phyloP scores from a whole-genome alignment of 805 yeast species.

The Ogataea corticis region DNA sequence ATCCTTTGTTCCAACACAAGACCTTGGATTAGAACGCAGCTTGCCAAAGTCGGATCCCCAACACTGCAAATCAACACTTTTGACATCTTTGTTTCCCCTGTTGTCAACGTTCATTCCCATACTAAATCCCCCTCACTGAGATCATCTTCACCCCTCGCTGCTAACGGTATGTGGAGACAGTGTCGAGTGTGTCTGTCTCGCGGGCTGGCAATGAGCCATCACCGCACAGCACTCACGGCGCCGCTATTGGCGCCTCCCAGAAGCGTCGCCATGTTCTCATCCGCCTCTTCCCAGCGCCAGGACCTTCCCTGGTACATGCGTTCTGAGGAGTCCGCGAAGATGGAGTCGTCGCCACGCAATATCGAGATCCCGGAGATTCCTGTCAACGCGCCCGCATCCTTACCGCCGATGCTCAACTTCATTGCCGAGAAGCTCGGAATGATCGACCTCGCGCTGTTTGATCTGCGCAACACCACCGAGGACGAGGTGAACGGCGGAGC shows the following conservation, averaged over 20 bases:
- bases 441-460: slow-evolving; percentile 61
- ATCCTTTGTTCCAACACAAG: too few relatives aligned
- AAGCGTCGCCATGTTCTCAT: neutral
- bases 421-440: slow-evolving; percentile 66
- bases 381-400: slow-evolving; percentile 49
- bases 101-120: too few relatives aligned
- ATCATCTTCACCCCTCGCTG: neutral
- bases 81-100: too few relatives aligned
- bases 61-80: too few relatives aligned
- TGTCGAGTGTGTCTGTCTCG: neutral
- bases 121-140: too few relatives aligned
- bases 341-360: slow-evolving; percentile 24
- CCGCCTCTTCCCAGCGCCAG: neutral
- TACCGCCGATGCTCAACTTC: slow-evolving; percentile 46
- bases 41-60: too few relatives aligned
- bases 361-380: slow-evolving; percentile 61
- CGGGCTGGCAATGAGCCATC: neutral
- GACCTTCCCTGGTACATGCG: slow-evolving; percentile 37
- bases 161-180: neutral
- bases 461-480: slow-evolving; percentile 47
- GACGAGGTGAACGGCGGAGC: slow-evolving; percentile 30
- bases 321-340: slow-evolving; percentile 30
- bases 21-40: too few relatives aligned
- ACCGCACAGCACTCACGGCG: neutral
- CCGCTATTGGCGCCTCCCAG: neutral